Base-by-base conservation (phyloP, 139 green algal species). In the Micractinium conductrix region DNA sequence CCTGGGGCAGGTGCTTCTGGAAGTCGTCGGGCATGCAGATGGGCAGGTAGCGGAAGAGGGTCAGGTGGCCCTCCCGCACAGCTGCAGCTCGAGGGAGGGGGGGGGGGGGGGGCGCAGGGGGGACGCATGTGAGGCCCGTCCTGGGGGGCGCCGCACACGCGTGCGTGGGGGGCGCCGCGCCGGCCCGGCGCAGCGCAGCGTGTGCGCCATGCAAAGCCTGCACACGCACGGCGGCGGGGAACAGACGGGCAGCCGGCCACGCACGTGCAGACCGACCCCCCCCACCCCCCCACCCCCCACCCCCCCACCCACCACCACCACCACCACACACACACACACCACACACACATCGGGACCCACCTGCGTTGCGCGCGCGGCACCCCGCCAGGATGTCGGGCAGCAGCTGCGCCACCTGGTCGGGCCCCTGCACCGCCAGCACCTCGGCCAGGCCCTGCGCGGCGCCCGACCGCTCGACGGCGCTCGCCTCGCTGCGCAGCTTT, bases 21-120 rank as follows among this genome's bases (percentile, higher is more conserved):
- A 88, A 87, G 8, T 67, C 85, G 28, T 87, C 63, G 24, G 87
- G 85, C 87, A 91, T 90, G 78, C 60, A 84, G 12, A 81, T 16
- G 22, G 85, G 87, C 55, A 91, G 78, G 74, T 88, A 90, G 71
- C 89, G 92, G 82, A 98, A 98, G 12, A 99, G 91, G 8, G 89
- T 97, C 44, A 99, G 88, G 85, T 96, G 90, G 28, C 97, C 97
- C 85, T 99, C 97, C 1, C 97, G 90, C 69, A 94, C 92, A 55
- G 88, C 86, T 37, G 92, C 76, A 40, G 24, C n/a, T 12, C 21
- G 24, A 22, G 22, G 40, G 69, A 6, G 1, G 37, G 67, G 40
- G 33, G 50, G 35, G 4, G 19, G 68, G 0, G 4, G 35, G 35
- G 17, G 37, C 19, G 67, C 35, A 74, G 35, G 63, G 2, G n/a